Percentiles rank a stretch among this genome's conserved stretches.
Conservation (phyloP, 2,329 filamentous ascomycete genomes). For the Stagonosporopsis chrysanthemi region DNA sequence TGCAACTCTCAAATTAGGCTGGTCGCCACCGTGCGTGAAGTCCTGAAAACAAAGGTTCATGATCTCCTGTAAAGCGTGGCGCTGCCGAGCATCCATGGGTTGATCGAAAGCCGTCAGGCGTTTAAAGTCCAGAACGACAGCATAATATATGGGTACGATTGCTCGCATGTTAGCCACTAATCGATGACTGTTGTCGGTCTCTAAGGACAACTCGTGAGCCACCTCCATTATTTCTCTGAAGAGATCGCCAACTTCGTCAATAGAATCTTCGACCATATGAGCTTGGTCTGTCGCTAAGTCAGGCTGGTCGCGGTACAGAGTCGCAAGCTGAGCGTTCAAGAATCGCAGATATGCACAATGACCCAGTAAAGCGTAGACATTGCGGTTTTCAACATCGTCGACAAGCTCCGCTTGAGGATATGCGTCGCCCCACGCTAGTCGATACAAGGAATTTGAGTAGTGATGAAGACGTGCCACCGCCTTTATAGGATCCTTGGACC, state of each 20-base stretch:
- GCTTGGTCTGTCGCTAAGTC: conserved; percentile 16
- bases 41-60: conserved; percentile 47
- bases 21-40: conserved; percentile 44
- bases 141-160: conserved; percentile 49
- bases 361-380: conserved; percentile 42
- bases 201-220: conserved; percentile 20
- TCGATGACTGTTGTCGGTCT: conserved; percentile 34
- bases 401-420: conserved; percentile 48
- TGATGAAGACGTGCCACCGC: conserved; percentile 41
- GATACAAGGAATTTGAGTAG: conserved; percentile 47
- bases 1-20: conserved; percentile 43
- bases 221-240: conserved; percentile 25
- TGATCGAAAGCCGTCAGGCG: conserved; percentile 25
- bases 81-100: conserved; percentile 16
- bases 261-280: conserved; percentile 19
- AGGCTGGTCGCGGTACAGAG: conserved; percentile 20
- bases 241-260: conserved; percentile 26
- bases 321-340: conserved; percentile 41
- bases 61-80: conserved; percentile 27
- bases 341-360: conserved; percentile 44
- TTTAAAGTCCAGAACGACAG: conserved; percentile 43
- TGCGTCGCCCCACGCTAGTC: conserved; percentile 43
- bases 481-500: conserved; percentile 15
- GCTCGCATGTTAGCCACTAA: conserved; percentile 47
- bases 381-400: conserved; percentile 49